phyloP scores from a whole-genome alignment of 768 basidiomycete species.

The Russula earlei region DNA sequence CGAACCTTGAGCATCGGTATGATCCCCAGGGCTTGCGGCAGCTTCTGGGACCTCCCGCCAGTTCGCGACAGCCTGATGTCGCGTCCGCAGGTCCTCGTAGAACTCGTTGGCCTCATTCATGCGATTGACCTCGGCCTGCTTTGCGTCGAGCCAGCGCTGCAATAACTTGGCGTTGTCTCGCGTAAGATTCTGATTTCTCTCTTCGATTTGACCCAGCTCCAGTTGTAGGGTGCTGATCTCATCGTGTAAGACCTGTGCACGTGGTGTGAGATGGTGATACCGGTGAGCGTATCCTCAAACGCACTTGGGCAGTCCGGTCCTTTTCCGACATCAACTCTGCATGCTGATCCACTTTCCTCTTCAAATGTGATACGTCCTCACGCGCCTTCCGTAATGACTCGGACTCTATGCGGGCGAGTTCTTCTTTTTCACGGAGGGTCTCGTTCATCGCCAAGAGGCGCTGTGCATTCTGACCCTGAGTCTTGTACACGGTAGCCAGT shows the following conservation, averaged over 20 bases:
- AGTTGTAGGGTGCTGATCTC: constrained; percentile 88
- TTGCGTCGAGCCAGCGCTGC: constrained; percentile 94
- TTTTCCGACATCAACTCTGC: constrained; percentile 81
- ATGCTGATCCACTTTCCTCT: constrained; percentile 75
- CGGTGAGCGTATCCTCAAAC: neutral
- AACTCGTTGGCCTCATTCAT: constrained; percentile 93
- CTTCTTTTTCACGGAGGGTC: constrained; percentile 88
- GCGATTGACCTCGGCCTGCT: constrained; percentile 84
- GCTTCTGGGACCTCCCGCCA: constrained; percentile 40
- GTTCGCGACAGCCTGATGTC: constrained; percentile 50
- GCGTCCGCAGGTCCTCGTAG: constrained; percentile 79
- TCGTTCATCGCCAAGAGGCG: constrained; percentile 90
- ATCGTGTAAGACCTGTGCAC: constrained; percentile 75
- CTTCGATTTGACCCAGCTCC: constrained; percentile 83
- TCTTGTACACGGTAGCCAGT: constrained; percentile 90
- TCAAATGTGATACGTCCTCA: constrained; percentile 63
- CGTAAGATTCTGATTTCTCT: constrained; percentile 76
- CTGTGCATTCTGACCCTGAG: constrained; percentile 92
- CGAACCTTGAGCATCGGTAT: constrained; percentile 28
- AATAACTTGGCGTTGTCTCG: constrained; percentile 93
- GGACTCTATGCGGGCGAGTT: constrained; percentile 68
- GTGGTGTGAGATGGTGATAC: neutral
- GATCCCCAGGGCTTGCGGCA: constrained; percentile 18
- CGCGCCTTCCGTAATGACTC: constrained; percentile 69
- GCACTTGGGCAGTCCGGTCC: constrained; percentile 80